Evolutionary conservation across 140 eudicot species (phyloP), one percentile per base, ranked within the genome.

Genomic region (Oenanthe javanica): DNA sequence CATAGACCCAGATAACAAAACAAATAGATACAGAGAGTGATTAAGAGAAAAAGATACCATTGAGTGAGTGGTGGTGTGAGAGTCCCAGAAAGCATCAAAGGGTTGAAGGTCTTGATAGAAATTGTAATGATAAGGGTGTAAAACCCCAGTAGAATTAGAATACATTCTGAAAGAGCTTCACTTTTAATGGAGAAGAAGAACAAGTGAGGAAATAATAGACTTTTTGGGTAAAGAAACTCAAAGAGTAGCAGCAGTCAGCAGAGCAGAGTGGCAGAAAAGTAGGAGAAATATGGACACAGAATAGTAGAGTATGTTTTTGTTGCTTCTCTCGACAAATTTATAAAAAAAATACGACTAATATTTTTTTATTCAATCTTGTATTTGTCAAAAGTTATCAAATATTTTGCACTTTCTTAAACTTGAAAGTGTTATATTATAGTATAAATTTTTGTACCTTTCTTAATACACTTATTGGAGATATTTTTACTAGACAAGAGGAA

Each of bases 31-130:
- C 50, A 46, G 31, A 21, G 67, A 57, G 1, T 57, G 64, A 57
- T 55, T 4, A 19, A 5, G 0, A 46, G 19, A 21, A 48, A 25
- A 18, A 70, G 4, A 74, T 87, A 93, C 97, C 96, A 87, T 42
- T 64, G 89, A 87, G 71, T 83, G 83, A 84, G 78, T 80, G 83
- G 87, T 79, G 82, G 89, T 83, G 45, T 89, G 92, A 13, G 93
- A 90, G 91, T 84, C 86, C 82, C 84, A 85, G 85, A 88, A 87
- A 71, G 93, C 99, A 42, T 89, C 87, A 84, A 86, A 57, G 61
- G 84, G 91, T 36, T 90, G 97, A 83, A 84, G 77, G 67, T 88
- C 95, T 78, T 83, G 86, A 79, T 90, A 81, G 75, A 91, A 91
- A 51, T 81, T 88, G 87, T 90, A 93, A 59, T 86, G 91, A 70